Base-by-base conservation (phyloP, 495 filamentous ascomycete species). In the Chlorociboria aeruginascens region DNA sequence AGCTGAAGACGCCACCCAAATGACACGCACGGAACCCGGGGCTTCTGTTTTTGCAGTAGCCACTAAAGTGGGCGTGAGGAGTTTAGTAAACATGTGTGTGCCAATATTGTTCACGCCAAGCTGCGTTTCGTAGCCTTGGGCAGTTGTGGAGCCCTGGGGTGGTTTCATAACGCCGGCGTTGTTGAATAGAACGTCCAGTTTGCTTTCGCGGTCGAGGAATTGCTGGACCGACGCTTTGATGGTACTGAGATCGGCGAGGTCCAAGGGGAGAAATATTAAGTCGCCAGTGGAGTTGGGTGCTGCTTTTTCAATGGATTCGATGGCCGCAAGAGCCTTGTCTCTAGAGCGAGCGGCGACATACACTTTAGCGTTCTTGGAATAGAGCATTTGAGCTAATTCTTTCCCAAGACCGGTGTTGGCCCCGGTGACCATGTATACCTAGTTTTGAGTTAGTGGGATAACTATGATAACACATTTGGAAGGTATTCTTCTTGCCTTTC, bases 101-200 rank as follows among this genome's bases (percentile, higher is more conserved):
- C 53, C 66, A 12, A 74, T 20, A 14, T 51, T 53, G 61, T 74
- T 75, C 1, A 60, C 57, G 16, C 67, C 68, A 1, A 74, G 41
- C 16, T 66, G 57, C 12, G 65, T 30, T 30, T 72, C 69, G 50
- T 67, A 60, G 39, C 14, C 48, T 43, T 56, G 53, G 17, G 30
- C 37, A 2, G 50, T 53, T 32, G 34, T 48, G 11, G 14, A 36
- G 8, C 59, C 54, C 8, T 57, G 65, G 0, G 73, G 67, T 8
- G 69, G 51, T 0, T 65, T 74, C 76, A 85, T 80, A 48, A 83
- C 70, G 60, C 81, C 82, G 2, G 83, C 83, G 51, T 86, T 88
- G 61, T 79, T 77, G 32, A 84, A 67, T 3, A 89, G 63, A 14
- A 78, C 58, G 50, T 87, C 77, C 29, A 63, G 65, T 29, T 69